phyloP scores from a whole-genome alignment of 2,329 filamentous ascomycete genomes.

The Calonectria pseudoreteaudii region DNA sequence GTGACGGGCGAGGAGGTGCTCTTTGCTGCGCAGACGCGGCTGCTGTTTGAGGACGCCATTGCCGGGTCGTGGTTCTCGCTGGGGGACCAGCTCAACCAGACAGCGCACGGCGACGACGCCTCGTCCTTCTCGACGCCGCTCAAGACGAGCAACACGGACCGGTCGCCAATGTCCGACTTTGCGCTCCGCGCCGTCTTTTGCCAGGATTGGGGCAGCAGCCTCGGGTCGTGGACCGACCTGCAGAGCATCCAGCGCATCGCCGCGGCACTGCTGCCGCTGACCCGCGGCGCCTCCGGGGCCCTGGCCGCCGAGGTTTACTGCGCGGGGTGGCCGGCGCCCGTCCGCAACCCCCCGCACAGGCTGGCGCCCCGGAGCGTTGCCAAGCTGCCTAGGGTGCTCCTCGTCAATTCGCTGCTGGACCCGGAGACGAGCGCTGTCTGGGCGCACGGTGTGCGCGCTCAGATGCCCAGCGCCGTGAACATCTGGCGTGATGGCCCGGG shows the following conservation, averaged over 20 bases:
- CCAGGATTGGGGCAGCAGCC: constrained; percentile 36
- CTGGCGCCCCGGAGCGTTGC: neutral
- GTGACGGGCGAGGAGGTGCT: constrained; percentile 40
- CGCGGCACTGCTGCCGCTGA: constrained; percentile 29
- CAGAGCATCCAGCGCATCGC: constrained; percentile 24
- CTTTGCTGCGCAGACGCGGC: constrained; percentile 24
- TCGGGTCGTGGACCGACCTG: constrained; percentile 26
- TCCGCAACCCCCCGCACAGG: constrained; percentile 30
- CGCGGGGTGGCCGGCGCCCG: constrained; percentile 35
- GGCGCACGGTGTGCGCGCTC: constrained; percentile 34
- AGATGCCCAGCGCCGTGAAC: constrained; percentile 35
- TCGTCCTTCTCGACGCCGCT: constrained; percentile 29
- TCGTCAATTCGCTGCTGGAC: constrained; percentile 34
- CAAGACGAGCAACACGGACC: neutral
- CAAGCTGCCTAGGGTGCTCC: constrained; percentile 30
- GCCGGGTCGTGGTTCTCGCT: constrained; percentile 30
- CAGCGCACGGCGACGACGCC: constrained; percentile 36
- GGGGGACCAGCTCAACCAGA: constrained; percentile 26
- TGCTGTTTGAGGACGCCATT: constrained; percentile 28
- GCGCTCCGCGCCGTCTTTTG: constrained; percentile 37
- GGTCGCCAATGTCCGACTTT: constrained; percentile 6
- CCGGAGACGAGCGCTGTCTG: constrained; percentile 35
- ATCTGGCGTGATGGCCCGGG: constrained; percentile 39
- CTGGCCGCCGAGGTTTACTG: constrained; percentile 34
- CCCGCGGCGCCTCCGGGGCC: constrained; percentile 28